phyloP scores from a whole-genome alignment of 1,284 basidiomycete genomes.

The Heliocybe sulcata region DNA sequence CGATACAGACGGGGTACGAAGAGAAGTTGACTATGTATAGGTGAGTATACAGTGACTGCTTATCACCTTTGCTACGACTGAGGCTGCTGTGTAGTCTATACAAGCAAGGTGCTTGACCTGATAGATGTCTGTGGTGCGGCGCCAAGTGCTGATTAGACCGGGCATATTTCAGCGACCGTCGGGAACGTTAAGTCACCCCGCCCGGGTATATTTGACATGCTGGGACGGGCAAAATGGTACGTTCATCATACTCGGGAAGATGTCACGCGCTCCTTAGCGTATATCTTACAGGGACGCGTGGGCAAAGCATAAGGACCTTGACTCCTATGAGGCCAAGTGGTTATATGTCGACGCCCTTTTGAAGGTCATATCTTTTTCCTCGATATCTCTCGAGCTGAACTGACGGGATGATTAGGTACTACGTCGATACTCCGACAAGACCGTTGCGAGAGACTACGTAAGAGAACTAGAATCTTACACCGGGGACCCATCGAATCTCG shows the following conservation, averaged over 20 bases:
- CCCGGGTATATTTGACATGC: conserved; percentile 89
- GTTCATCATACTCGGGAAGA: conserved; percentile 10
- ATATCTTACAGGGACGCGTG: conserved; percentile 75
- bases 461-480: conserved; percentile 80
- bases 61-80: conserved; percentile 1
- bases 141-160: background rate
- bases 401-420: conserved; percentile 47
- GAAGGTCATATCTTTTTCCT: conserved; percentile 43
- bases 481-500: conserved; percentile 60
- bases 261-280: conserved; percentile 19
- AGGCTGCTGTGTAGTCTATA: conserved; percentile 52
- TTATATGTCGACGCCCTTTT: conserved; percentile 85
- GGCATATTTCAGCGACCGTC: conserved; percentile 59
- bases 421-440: conserved; percentile 78
- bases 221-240: conserved; percentile 92
- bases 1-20: conserved; percentile 95
- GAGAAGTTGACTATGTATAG: conserved; percentile 96
- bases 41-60: conserved; percentile 26
- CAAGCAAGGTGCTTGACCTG: conserved; percentile 69
- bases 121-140: conserved; percentile 4
- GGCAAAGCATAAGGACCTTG: conserved; percentile 84
- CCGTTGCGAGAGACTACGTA: conserved; percentile 68
- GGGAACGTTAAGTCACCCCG: conserved; percentile 78
- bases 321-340: conserved; percentile 79
- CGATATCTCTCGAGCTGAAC: background rate